Base-by-base conservation (phyloP, 331 rosid genomes). In the Telfairia occidentalis region DNA sequence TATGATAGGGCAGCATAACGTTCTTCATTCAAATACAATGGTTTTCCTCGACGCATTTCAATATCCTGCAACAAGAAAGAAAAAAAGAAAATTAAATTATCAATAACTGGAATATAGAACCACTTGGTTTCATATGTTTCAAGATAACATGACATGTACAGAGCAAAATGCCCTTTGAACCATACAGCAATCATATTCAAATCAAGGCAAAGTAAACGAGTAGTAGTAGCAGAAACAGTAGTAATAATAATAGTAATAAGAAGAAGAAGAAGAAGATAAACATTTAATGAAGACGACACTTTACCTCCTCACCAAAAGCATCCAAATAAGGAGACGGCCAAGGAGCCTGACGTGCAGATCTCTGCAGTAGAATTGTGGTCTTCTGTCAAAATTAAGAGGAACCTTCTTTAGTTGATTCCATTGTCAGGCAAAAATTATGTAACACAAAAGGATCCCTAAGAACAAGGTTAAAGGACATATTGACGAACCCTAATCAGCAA, bases 291-390 rank as follows among this genome's bases (percentile, higher is more conserved):
- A 15, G 35, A 53, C 23, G 66, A 18, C 18, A 66, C 67, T 76
- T 81, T 84, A 92, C 99, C 96, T 92, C 99, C 80, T 95, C 99
- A 7, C 99, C 99, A 84, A 90, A 95, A 78, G 86, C 85, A 85
- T 95, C 99, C 88, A 95, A 85, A 83, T 92, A 95, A 40, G 90
- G 97, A 75, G 99, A 95, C 57, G 92, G 97, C 99, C 99, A 95
- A 23, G 90, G 96, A 76, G 99, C 92, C 84, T 84, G 97, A 30
- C 99, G 99, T 35, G 97, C 99, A 37, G 96, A 86, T 83, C 99
- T 85, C 83, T 86, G 99, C 48, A 95, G 81, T 15, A 90, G 87
- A 80, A 92, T 90, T 40, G 96, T 92, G 57, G 99, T 95, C 82
- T 81, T 86, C 99, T 95, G 77, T 77, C 77, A 76, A 61, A 61